Percentiles rank a stretch among this genome's conserved stretches.
These are phyloP conservation scores for Globisporangium canariense DNA, from an alignment of 352 stramenopile genomes.

Conservation along the genomic window DNA sequence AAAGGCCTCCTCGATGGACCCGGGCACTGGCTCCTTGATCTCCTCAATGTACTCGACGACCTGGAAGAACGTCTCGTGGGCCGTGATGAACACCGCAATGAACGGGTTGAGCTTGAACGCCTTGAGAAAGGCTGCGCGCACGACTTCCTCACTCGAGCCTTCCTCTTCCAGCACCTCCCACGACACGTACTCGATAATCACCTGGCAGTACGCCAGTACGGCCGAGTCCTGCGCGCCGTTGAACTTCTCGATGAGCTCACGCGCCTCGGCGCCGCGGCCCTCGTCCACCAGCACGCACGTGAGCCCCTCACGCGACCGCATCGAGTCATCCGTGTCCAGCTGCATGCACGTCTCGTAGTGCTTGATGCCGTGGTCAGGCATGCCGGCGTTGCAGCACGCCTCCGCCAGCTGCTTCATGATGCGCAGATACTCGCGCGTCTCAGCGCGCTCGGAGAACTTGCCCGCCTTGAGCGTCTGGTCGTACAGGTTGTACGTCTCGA, in stretches of 20 bases:
- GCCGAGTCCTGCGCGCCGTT: slow-evolving; percentile 39
- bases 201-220: slow-evolving; percentile 77
- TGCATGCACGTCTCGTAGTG: slow-evolving; percentile 81
- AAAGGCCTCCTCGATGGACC: slow-evolving; percentile 85
- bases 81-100: slow-evolving; percentile 76
- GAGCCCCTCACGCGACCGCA: slow-evolving; percentile 64
- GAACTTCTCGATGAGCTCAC: slow-evolving; percentile 66
- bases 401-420: slow-evolving; percentile 71
- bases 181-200: slow-evolving; percentile 86
- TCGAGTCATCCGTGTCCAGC: slow-evolving; percentile 59
- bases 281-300: slow-evolving; percentile 78
- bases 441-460: slow-evolving; percentile 48
- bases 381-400: slow-evolving; percentile 65
- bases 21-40: slow-evolving; percentile 60
- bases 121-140: slow-evolving; percentile 63
- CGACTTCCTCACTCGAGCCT: slow-evolving; percentile 72
- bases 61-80: slow-evolving; percentile 77
- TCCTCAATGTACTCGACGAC: slow-evolving; percentile 84
- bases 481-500: slow-evolving; percentile 80
- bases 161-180: slow-evolving; percentile 86
- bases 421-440: slow-evolving; percentile 71
- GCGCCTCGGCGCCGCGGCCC: slow-evolving; percentile 66
- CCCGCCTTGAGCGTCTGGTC: slow-evolving; percentile 47
- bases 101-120: slow-evolving; percentile 80
- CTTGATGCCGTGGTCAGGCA: slow-evolving; percentile 75